Percentiles rank a stretch among this genome's conserved stretches.
phyloP scores from a whole-genome alignment of 176 grass and related monocot genomes.

The Ensete glaucum region DNA sequence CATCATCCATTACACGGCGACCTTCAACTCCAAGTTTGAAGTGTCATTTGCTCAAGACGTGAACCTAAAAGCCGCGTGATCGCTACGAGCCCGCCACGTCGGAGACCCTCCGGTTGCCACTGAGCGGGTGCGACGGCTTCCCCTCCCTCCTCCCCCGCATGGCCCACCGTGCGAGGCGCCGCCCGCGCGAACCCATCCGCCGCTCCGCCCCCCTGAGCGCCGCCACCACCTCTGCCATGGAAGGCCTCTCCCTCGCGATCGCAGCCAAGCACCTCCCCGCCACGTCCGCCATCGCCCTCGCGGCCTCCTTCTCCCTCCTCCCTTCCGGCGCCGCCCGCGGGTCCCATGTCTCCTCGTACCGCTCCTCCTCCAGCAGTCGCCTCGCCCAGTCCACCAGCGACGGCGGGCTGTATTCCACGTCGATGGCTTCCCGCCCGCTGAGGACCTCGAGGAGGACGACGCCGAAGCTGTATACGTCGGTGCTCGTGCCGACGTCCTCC shows the following conservation, averaged over 20 bases:
- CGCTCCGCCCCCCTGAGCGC: neutral
- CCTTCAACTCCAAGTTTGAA: too few relatives aligned
- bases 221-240: slow-evolving; percentile 10
- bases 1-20: too few relatives aligned
- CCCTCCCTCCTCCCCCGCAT: neutral
- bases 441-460: slow-evolving; percentile 19
- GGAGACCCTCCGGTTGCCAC: neutral
- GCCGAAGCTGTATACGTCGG: slow-evolving; percentile 24
- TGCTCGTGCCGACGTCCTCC: neutral
- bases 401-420: slow-evolving; percentile 14
- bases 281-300: neutral
- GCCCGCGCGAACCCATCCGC: neutral
- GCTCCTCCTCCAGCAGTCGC: neutral
- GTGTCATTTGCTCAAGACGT: neutral
- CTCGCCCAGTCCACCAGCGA: slow-evolving; percentile 14
- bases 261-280: neutral
- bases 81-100: slow-evolving; percentile 4
- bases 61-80: neutral
- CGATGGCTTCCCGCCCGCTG: slow-evolving; percentile 12
- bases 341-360: slow-evolving; percentile 8
- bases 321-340: neutral
- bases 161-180: neutral
- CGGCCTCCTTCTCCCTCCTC: neutral
- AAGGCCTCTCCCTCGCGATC: neutral
- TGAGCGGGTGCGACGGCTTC: neutral